Base-by-base conservation (phyloP, 1,284 basidiomycete species). In the Cerioporus squamosus region DNA sequence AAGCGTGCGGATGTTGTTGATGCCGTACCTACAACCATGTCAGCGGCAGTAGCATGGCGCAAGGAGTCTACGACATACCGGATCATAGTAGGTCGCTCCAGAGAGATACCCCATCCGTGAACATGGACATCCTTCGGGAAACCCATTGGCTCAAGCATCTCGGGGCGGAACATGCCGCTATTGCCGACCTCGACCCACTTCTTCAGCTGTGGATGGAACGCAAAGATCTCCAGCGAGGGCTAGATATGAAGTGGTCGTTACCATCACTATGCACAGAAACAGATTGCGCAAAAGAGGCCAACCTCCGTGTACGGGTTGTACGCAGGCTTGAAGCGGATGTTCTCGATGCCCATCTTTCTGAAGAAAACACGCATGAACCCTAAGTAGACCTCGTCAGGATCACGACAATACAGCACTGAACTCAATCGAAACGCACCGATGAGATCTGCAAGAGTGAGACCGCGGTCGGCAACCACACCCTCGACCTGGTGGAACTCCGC, bases 401-500 rank as follows among this genome's bases (percentile, higher is more conserved):
- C 33, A 36, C 10, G 3, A 4, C 33, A 12, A 12, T 10, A 3
- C 33, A 36, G 33, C 33, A 36, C 33, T 10, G 33, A 36, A 20
- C 20, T 40, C 29, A 17, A 38, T 10, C 20, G 14, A 51, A 24
- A 67, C 80, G 50, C 63, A 94, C 95, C 96, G 66, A 99, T 98
- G 60, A 99, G 80, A 74, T 99, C 95, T 17, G 95, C 97, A n/a
- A 99, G 80, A 2, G 97, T 99, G 61, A 99, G 81, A 61, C 90
- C 87, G 67, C 90, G 87, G 77, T 99, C 97, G 15, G 97, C 97
- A 15, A 99, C 95, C 46, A 99, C 97, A 59, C 97, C 97, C 77
- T 99, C 97, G 14, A 99, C 97, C 77, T 99, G 97, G 74, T 99
- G 97, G 82, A 99, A 99, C 77, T 99, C 97, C 18, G 97, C 97